phyloP scores from a whole-genome alignment of 2,329 filamentous ascomycete genomes.

The Aspergillus melleus region DNA sequence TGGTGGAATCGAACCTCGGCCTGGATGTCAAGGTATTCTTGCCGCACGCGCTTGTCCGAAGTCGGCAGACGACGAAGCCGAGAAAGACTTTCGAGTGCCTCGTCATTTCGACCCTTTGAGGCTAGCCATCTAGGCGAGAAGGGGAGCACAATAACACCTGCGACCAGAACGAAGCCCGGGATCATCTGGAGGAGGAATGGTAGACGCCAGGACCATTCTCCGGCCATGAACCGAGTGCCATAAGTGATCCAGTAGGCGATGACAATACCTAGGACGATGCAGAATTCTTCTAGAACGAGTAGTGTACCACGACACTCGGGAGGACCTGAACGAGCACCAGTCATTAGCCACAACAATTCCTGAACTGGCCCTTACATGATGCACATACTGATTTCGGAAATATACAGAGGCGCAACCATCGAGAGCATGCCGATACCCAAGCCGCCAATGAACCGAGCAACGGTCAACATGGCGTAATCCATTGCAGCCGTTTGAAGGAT shows the following conservation, averaged over 20 bases:
- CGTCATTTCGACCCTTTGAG: conserved; percentile 48
- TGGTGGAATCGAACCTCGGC: conserved; percentile 56
- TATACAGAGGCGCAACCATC: conserved; percentile 54
- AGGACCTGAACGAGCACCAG: conserved; percentile 26
- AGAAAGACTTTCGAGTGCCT: conserved; percentile 49
- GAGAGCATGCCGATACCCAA: conserved; percentile 54
- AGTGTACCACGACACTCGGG: conserved; percentile 51
- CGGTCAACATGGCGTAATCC: conserved; percentile 53
- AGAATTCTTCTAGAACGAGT: conserved; percentile 44
- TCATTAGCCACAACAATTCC: background rate
- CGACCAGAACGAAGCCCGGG: conserved; percentile 38
- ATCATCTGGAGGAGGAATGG: conserved; percentile 52
- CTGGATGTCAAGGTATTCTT: conserved; percentile 53
- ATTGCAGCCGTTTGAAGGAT: conserved; percentile 53
- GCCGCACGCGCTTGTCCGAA: conserved; percentile 51
- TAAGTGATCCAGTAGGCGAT: conserved; percentile 47
- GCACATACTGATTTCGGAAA: conserved; percentile 49
- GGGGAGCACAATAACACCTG: conserved; percentile 48
- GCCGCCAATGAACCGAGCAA: conserved; percentile 53
- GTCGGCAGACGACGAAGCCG: conserved; percentile 52
- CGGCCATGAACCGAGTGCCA: conserved; percentile 44
- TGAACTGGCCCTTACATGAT: background rate
- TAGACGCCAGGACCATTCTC: conserved; percentile 50
- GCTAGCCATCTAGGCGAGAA: conserved; percentile 59
- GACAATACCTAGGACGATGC: conserved; percentile 44